phyloP scores from a whole-genome alignment of 345 rosid species.

The Populus ilicifolia region DNA sequence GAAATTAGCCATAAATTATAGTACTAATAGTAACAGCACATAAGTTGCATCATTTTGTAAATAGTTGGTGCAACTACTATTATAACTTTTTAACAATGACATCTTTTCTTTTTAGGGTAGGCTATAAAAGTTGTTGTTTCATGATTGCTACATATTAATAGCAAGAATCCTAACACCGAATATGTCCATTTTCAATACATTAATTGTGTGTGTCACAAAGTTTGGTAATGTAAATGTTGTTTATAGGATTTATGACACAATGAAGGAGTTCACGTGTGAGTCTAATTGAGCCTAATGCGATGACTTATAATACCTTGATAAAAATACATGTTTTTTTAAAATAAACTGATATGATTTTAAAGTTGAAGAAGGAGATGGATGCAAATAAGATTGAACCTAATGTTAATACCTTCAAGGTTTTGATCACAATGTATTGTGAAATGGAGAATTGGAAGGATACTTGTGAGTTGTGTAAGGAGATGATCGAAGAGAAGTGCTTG shows the following conservation, averaged over 20 bases:
- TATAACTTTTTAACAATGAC: too few relatives aligned
- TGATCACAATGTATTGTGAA: conserved; percentile 78
- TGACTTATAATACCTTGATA: conserved; percentile 76
- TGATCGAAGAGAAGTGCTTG: conserved; percentile 79
- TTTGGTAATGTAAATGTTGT: conserved; percentile 72
- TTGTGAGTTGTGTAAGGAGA: conserved; percentile 64
- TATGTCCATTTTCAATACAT: conserved; percentile 64
- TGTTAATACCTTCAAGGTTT: conserved; percentile 71
- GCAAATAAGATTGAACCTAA: conserved; percentile 52
- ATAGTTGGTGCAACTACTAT: too few relatives aligned
- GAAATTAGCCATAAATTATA: too few relatives aligned
- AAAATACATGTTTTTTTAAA: conserved; percentile 60
- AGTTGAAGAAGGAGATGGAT: conserved; percentile 92
- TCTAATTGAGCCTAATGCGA: conserved; percentile 52
- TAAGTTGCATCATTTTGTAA: too few relatives aligned
- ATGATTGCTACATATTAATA: too few relatives aligned
- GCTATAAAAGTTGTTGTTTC: too few relatives aligned
- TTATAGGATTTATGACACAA: conserved; percentile 60
- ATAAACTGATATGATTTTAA: conserved; percentile 83
- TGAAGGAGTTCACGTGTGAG: conserved; percentile 61
- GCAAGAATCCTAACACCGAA: conserved; percentile 2
- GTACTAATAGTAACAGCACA: too few relatives aligned
- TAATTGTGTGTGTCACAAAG: conserved; percentile 66
- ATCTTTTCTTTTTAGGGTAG: too few relatives aligned
- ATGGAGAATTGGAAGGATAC: conserved; percentile 98